Conservation (phyloP, 371 early-diverging fungal species). For the Massospora cicadina region DNA sequence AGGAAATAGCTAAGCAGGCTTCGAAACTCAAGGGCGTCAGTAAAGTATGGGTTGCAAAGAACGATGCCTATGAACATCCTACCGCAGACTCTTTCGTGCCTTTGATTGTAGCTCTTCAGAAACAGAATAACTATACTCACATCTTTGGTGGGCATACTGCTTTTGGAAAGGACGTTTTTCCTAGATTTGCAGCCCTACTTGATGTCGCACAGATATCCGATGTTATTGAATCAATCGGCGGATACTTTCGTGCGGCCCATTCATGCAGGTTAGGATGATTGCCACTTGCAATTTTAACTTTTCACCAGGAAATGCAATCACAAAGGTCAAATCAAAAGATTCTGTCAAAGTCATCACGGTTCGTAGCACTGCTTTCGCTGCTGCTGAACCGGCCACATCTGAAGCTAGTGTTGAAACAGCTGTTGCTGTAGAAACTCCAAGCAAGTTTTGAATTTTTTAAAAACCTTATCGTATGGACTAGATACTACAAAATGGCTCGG, state of each 20-base stretch:
- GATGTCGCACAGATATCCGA: constrained; percentile 87
- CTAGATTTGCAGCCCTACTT: constrained; percentile 80
- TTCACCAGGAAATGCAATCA: constrained; percentile 83
- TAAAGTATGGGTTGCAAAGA: constrained; percentile 71
- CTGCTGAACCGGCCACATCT: constrained; percentile 28
- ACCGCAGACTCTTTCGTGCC: constrained; percentile 71
- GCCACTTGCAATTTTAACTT: not conserved
- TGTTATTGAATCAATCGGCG: constrained; percentile 55
- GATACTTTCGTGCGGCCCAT: constrained; percentile 93
- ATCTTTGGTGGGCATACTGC: constrained; percentile 75
- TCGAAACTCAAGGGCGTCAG: constrained; percentile 52
- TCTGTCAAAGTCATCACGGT: constrained; percentile 76
- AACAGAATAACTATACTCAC: constrained; percentile 60
- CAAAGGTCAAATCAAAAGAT: constrained; percentile 81
- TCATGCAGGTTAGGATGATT: constrained; percentile 57
- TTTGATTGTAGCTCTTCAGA: constrained; percentile 49
- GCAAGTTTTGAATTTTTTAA: not conserved
- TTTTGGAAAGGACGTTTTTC: constrained; percentile 83
- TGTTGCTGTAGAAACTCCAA: constrained; percentile 33
- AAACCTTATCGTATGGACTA: constrained; percentile 9
- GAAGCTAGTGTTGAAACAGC: constrained; percentile 44
- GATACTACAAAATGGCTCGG: constrained; percentile 59
- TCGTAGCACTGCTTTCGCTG: constrained; percentile 79
- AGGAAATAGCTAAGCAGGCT: constrained; percentile 44
- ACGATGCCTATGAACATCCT: constrained; percentile 54